Evolutionary conservation across 768 basidiomycete species (phyloP), one percentile per base, ranked within the genome.

Genomic region (Lactarius sp.): DNA sequence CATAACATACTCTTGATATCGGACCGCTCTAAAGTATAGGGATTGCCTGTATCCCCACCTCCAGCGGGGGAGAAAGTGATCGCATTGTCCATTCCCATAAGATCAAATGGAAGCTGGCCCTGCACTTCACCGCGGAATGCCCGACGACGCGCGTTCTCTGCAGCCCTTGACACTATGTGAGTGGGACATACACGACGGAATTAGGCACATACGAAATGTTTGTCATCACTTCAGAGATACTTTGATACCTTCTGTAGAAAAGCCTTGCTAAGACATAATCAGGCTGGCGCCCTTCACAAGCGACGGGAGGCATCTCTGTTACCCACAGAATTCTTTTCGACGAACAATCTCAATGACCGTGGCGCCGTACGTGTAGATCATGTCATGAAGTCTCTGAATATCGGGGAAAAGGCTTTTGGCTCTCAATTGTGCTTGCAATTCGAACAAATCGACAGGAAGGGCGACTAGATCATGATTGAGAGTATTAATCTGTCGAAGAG

Each of bases 291-390:
- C 47, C 22, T 49, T 6, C 10, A 31, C 5, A 37, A n/a, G 2
- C 4, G n/a, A 46, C 9, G 33, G 34, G 56, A 4, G 33, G 4
- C 5, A 27, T 18, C 13, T n/a, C 34, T 10, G 51, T 34, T 58
- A 73, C 85, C 72, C 66, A 88, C 92, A 80, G 73, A 95, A 96
- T 71, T 96, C 92, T 69, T 92, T 91, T 58, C 95, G 79, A 61
- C 94, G 80, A 2, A 95, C 90, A 36, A 97, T 85, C 74, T 98
- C 95, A 18, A 94, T 81, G 6, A 97, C 81, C 0, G 94, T 93
- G 2, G 91, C 89, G 0, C 91, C 89, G 72, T 98, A 98, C 0
- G 91, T 92, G 70, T 94, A 94, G 1, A 95, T 74, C 85, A 98
- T 90, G 59, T 82, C 85, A 71, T 96, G 94, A 49, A 98, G 76